phyloP scores from a whole-genome alignment of 495 filamentous ascomycete species.

The Darksidea phi region DNA sequence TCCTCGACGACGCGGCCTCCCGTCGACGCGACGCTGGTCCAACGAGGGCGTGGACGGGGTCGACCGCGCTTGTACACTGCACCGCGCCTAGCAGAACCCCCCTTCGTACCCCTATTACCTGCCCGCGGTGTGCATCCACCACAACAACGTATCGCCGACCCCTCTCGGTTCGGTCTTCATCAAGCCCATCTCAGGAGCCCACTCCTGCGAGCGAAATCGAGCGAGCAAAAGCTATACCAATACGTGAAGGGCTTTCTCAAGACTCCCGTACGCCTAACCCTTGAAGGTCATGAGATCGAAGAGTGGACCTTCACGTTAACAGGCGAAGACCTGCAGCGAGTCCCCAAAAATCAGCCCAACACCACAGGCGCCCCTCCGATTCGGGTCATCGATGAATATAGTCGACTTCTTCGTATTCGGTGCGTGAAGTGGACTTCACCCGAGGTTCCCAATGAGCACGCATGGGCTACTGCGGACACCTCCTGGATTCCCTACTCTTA shows the following conservation, averaged over 20 bases:
- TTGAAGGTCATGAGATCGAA: slow-evolving; percentile 17
- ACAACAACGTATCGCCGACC: slow-evolving; percentile 40
- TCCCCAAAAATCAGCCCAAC: slow-evolving; percentile 20
- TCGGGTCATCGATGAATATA: slow-evolving; percentile 11
- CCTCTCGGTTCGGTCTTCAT: slow-evolving; percentile 39
- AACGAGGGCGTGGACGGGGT: background rate
- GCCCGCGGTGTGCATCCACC: slow-evolving; percentile 13
- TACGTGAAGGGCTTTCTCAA: slow-evolving; percentile 37
- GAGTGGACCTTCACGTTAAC: slow-evolving; percentile 29
- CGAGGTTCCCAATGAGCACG: slow-evolving; percentile 19
- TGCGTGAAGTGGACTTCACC: slow-evolving; percentile 25
- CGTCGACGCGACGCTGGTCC: background rate
- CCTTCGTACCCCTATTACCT: slow-evolving; percentile 20
- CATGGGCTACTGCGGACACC: slow-evolving; percentile 28
- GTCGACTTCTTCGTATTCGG: slow-evolving; percentile 26
- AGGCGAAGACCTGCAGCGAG: background rate
- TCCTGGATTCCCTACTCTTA: slow-evolving; percentile 25
- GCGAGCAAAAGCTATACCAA: slow-evolving; percentile 34
- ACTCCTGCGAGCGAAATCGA: slow-evolving; percentile 26
- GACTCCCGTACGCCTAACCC: slow-evolving; percentile 25
- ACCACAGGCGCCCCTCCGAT: slow-evolving; percentile 4
- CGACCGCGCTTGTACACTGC: background rate
- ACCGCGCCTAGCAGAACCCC: background rate
- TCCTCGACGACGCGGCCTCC: background rate
- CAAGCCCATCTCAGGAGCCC: slow-evolving; percentile 43